These are phyloP conservation scores for Volvox carteri DNA, from an alignment of 163 green algal genomes.

Conservation along the genomic window DNA sequence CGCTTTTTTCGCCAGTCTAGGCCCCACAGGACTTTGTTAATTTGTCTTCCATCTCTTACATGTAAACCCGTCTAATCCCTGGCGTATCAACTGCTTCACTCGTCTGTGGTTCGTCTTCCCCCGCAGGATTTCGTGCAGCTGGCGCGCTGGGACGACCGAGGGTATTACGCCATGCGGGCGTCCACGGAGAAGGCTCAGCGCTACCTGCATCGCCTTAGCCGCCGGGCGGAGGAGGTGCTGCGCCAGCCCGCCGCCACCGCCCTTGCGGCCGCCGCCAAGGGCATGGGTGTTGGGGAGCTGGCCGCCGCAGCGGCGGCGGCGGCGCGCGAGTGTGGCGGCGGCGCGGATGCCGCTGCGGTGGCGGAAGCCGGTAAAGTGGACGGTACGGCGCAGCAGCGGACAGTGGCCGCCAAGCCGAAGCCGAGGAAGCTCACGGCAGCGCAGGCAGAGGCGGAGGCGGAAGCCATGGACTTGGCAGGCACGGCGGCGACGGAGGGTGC, in stretches of 20 bases:
- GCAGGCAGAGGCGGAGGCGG: constrained; percentile 27
- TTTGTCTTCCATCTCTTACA: no score
- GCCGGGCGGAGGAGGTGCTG: constrained; percentile 78
- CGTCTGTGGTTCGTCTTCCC: no score
- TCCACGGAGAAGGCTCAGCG: constrained; percentile 92
- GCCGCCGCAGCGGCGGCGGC: constrained; percentile 51
- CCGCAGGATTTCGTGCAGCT: constrained; percentile 94
- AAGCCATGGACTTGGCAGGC: constrained; percentile 39
- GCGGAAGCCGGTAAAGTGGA: constrained; percentile 9
- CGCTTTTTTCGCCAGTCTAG: no score
- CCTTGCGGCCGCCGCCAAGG: constrained; percentile 70
- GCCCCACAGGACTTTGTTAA: no score
- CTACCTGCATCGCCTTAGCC: constrained; percentile 88
- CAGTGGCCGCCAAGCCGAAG: background rate
- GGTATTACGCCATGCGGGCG: constrained; percentile 90
- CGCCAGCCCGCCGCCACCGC: constrained; percentile 71
- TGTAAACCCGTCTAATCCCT: no score
- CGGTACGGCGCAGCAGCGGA: constrained; percentile 15
- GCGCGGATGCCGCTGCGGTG: background rate
- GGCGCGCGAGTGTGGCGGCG: background rate
- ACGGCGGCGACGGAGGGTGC: background rate
- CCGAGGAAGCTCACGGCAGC: constrained; percentile 19
- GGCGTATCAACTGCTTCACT: no score
- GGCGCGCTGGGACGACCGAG: constrained; percentile 97
- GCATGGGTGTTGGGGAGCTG: constrained; percentile 81